phyloP scores from a whole-genome alignment of 1,139 yeast species.

The Spathaspora sp. region DNA sequence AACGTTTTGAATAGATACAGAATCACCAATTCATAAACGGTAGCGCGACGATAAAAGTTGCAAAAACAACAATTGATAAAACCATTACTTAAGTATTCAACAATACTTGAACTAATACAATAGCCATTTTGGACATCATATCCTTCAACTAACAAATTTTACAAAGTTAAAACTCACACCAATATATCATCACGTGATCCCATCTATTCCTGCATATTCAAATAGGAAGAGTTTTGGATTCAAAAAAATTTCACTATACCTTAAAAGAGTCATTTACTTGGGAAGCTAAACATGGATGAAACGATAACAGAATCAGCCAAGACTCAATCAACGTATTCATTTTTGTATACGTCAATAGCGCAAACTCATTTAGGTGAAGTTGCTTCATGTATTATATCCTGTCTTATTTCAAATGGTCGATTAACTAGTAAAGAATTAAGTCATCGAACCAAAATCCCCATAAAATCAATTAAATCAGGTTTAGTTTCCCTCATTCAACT shows the following conservation, averaged over 20 bases:
- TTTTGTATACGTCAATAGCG: constrained; percentile 53
- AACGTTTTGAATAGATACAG: too few species aligned
- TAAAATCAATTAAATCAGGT: constrained; percentile 50
- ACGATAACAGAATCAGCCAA: constrained; percentile 24
- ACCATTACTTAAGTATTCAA: too few species aligned
- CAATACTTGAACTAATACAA: too few species aligned
- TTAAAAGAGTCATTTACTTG: background rate
- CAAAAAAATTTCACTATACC: constrained; percentile 2
- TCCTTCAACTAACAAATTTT: too few species aligned
- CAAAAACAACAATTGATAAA: too few species aligned
- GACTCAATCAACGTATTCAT: constrained; percentile 62
- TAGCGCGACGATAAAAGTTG: too few species aligned
- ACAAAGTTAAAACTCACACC: too few species aligned
- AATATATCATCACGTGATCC: too few species aligned
- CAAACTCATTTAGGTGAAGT: constrained; percentile 62
- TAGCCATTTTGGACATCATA: too few species aligned
- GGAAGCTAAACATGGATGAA: constrained; percentile 13
- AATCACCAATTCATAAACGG: too few species aligned
- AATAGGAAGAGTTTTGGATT: background rate
- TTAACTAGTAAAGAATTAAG: constrained; percentile 50
- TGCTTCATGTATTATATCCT: constrained; percentile 55
- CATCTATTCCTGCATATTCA: background rate
- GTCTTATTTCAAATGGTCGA: constrained; percentile 61
- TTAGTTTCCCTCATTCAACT: constrained; percentile 67
- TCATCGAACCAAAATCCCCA: constrained; percentile 38